A percentile compares a stretch with the other conserved stretches of the same genome.
Evolutionary conservation across 2,329 filamentous ascomycete species (phyloP).

Genomic region (Exophiala mesophila): DNA sequence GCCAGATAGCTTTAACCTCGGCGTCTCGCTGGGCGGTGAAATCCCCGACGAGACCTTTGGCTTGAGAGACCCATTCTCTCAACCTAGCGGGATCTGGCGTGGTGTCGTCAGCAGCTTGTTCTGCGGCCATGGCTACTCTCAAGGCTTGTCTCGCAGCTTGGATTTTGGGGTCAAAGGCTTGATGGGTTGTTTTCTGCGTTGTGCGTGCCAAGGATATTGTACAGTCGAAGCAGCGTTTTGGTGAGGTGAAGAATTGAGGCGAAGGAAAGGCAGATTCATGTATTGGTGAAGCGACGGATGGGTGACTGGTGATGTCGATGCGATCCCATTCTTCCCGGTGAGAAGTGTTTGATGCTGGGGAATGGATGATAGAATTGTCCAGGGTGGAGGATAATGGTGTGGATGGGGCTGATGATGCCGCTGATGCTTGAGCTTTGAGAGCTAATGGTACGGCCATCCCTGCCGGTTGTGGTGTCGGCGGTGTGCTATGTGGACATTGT

Average conservation of each 20-base stretch:
- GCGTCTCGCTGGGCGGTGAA: background rate
- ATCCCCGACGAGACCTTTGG: background rate
- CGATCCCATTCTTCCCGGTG: background rate
- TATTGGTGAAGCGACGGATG: background rate
- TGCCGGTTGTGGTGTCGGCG: slow-evolving; percentile 13
- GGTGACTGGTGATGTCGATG: background rate
- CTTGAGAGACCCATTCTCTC: background rate
- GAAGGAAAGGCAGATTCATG: background rate
- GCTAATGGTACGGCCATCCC: background rate
- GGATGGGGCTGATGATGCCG: background rate
- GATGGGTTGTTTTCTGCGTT: slow-evolving; percentile 1
- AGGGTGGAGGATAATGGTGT: background rate
- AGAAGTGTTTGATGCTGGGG: too few relatives aligned
- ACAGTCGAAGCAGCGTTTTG: slow-evolving; percentile 12
- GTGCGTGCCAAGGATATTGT: slow-evolving; percentile 3
- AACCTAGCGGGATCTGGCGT: too few relatives aligned
- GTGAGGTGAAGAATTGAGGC: slow-evolving; percentile 6
- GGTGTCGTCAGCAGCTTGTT: background rate
- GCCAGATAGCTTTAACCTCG: slow-evolving; percentile 8
- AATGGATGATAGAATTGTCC: too few relatives aligned
- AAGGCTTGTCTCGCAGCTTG: background rate
- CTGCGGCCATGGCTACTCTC: background rate
- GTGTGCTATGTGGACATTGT: slow-evolving; percentile 12
- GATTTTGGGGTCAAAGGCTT: background rate
- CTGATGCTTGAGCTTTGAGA: background rate